Percentiles rank a stretch among this genome's conserved stretches.
Conservation (phyloP, 768 basidiomycete genomes). For the Suillus luteus region DNA sequence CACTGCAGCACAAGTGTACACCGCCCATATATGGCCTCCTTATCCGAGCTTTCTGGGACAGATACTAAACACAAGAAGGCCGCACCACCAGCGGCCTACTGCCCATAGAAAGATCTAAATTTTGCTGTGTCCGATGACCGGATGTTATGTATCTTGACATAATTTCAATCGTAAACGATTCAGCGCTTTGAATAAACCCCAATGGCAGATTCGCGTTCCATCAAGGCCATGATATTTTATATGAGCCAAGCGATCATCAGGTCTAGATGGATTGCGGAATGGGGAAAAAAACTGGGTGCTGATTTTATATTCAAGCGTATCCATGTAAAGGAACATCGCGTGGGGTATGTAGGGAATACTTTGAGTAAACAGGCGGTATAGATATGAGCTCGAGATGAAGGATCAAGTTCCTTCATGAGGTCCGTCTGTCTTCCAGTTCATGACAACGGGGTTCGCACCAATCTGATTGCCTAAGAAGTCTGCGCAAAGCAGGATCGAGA, state of each 20-base stretch:
- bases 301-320: neutral
- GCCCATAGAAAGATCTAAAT: neutral
- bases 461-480: too few species aligned
- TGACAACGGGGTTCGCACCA: too few species aligned
- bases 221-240: too few species aligned
- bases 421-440: too few species aligned
- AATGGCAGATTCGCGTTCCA: too few species aligned
- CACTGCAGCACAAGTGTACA: neutral
- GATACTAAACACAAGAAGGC: neutral
- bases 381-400: neutral
- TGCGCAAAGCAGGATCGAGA: too few species aligned
- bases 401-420: too few species aligned
- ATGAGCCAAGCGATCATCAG: too few species aligned
- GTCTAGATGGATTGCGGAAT: too few species aligned
- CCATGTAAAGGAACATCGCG: neutral
- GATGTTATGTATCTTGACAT: neutral
- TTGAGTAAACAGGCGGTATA: conserved; percentile 1
- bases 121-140: neutral
- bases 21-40: neutral
- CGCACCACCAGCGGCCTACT: neutral
- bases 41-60: neutral
- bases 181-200: too few species aligned
- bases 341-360: neutral
- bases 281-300: too few species aligned
- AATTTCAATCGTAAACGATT: neutral